phyloP scores from a whole-genome alignment of 1,139 yeast species.

The Pichia inconspicua region DNA sequence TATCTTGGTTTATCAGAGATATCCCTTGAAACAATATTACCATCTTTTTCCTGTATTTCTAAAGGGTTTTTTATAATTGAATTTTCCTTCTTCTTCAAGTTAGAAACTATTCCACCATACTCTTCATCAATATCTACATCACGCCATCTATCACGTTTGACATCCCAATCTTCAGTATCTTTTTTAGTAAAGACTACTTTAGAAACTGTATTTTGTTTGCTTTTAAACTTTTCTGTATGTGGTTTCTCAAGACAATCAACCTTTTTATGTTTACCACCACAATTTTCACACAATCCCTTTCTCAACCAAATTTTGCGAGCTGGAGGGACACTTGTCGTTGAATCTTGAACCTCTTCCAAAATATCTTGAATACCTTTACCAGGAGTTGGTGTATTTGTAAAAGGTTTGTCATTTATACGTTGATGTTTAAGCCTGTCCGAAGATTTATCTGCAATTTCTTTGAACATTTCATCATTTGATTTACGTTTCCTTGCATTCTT shows the following conservation, averaged over 20 bases:
- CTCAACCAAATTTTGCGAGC: conserved; percentile 12
- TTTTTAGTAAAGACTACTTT: conserved; percentile 11
- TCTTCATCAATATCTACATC: conserved; percentile 55
- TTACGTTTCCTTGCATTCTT: conserved; percentile 23
- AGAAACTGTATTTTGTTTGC: conserved; percentile 17
- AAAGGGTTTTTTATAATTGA: conserved; percentile 24
- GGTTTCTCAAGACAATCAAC: conserved; percentile 48
- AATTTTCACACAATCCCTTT: conserved; percentile 43
- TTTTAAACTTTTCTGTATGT: conserved; percentile 24
- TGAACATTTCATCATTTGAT: conserved; percentile 20
- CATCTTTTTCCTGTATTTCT: conserved; percentile 27
- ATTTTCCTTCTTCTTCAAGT: conserved; percentile 33
- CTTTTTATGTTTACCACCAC: conserved; percentile 44
- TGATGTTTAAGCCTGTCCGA: conserved; percentile 45
- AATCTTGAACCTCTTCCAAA: conserved; percentile 18
- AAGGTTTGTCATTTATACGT: conserved; percentile 29
- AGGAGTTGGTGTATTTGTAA: conserved; percentile 28
- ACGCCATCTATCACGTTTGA: conserved; percentile 72
- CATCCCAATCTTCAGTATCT: conserved; percentile 48
- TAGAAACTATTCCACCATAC: conserved; percentile 43
- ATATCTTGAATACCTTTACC: conserved; percentile 33
- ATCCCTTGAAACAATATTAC: conserved; percentile 22
- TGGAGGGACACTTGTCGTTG: conserved; percentile 11
- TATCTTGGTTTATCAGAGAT: conserved; percentile 36
- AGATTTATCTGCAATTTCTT: conserved; percentile 17